These are phyloP conservation scores for Debaryomyces coudertii DNA, from an alignment of 1,139 yeast genomes.

Conservation along the genomic window DNA sequence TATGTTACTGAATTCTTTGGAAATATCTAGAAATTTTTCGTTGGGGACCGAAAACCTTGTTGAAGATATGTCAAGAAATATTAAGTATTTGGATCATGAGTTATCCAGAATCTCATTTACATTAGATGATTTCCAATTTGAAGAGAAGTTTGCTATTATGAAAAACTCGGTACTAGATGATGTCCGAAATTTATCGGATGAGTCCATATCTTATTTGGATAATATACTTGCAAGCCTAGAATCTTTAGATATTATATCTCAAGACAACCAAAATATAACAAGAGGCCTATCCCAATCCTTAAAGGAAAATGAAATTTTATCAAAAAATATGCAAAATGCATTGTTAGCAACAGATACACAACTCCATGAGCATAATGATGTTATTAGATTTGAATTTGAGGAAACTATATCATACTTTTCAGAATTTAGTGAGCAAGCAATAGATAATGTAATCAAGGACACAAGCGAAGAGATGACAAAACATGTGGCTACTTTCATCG, in stretches of 20 bases:
- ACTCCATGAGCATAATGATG: constrained; percentile 11
- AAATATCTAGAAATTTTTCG: constrained; percentile 9
- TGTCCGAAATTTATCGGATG: constrained; percentile 4
- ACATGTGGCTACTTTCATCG: constrained; percentile 13
- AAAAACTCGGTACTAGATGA: constrained; percentile 11
- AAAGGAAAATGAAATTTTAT: constrained; percentile 6
- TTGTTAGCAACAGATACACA: constrained; percentile 7
- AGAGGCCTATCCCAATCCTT: constrained; percentile 3
- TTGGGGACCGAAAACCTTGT: constrained; percentile 11
- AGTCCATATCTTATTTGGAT: constrained; percentile 3
- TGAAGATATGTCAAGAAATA: constrained; percentile 18
- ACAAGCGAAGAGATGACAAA: constrained; percentile 12
- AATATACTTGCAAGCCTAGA: constrained; percentile 11
- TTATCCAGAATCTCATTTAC: constrained; percentile 14
- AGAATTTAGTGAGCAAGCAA: constrained; percentile 9
- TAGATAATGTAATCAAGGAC: constrained; percentile 9
- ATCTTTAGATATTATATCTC: constrained; percentile 3
- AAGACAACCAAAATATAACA: neutral
- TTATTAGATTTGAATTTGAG: constrained; percentile 13
- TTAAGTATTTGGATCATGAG: constrained; percentile 17
- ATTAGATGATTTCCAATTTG: constrained; percentile 12
- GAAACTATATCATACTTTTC: constrained; percentile 11
- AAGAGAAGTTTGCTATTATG: constrained; percentile 12
- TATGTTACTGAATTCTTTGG: constrained; percentile 2
- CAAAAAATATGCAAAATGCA: constrained; percentile 1